These are phyloP conservation scores for Taphrina confusa DNA, from an alignment of 1,139 yeast genomes.

Conservation along the genomic window DNA sequence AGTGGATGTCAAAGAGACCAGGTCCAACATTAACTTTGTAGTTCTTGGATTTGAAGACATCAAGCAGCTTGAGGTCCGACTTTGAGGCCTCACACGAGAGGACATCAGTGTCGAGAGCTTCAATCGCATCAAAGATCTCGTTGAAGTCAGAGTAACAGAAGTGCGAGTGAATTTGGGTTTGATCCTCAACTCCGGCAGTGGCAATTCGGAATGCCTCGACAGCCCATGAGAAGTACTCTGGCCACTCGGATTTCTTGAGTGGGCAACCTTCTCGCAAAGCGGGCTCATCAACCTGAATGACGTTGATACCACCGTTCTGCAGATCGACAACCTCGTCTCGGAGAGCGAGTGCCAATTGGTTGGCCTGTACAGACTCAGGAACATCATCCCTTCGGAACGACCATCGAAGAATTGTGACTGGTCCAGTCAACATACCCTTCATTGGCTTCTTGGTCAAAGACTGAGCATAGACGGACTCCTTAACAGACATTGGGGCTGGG, in stretches of 20 bases:
- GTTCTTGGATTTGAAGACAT: constrained; percentile 77
- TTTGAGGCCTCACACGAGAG: constrained; percentile 98
- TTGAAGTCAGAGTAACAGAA: constrained; percentile 99
- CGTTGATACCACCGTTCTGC: constrained; percentile 97
- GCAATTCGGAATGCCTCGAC: constrained; percentile 99
- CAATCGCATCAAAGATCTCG: constrained; percentile 63
- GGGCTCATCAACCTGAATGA: constrained; percentile 99
- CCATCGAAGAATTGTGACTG: constrained; percentile 99
- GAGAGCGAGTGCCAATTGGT: constrained; percentile 95
- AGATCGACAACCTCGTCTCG: constrained; percentile 98
- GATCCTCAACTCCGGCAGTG: constrained; percentile 93
- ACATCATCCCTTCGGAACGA: constrained; percentile 99
- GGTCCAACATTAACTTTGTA: constrained; percentile 99
- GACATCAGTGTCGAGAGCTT: constrained; percentile 99
- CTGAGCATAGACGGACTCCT: constrained; percentile 99
- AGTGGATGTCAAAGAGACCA: constrained; percentile 98
- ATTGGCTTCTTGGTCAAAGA: constrained; percentile 91
- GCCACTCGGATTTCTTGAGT: constrained; percentile 92
- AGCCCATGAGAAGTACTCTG: constrained; percentile 97
- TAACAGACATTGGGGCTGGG: constrained; percentile 97
- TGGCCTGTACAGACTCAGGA: constrained; percentile 89
- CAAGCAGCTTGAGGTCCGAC: constrained; percentile 97
- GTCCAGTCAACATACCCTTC: constrained; percentile 99
- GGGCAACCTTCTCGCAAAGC: constrained; percentile 99
- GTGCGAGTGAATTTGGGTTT: constrained; percentile 98